A percentile compares a stretch with the other conserved stretches of the same genome.
These are phyloP conservation scores for Gracilaria caudata DNA, from an alignment of 23 red algal genomes.

Conservation along the genomic window DNA sequence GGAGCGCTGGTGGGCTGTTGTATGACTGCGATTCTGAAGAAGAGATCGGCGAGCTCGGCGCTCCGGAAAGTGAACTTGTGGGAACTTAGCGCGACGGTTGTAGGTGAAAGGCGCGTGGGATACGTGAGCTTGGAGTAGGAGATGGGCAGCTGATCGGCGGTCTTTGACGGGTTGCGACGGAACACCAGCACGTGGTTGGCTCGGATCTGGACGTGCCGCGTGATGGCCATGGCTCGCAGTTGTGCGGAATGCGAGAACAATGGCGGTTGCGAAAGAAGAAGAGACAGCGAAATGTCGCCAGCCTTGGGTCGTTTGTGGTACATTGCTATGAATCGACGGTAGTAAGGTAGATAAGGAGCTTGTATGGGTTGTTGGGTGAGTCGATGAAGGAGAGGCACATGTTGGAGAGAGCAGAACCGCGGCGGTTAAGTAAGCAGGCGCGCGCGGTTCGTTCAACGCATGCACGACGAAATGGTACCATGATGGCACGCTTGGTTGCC, in stretches of 20 bases:
- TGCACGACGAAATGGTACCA: not conserved
- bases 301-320: conserved; percentile 8
- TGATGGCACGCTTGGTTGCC: not conserved
- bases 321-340: not conserved
- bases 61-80: not conserved
- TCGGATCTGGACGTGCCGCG: not conserved
- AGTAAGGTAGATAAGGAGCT: not conserved
- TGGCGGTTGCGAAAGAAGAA: not conserved
- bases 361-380: not conserved
- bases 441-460: no score
- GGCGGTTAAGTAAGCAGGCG: not conserved
- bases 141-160: not conserved
- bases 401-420: not conserved
- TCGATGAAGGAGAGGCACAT: not conserved
- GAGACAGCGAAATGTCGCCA: not conserved
- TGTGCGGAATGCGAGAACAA: not conserved
- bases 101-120: not conserved
- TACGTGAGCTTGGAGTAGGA: not conserved
- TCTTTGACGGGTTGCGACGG: not conserved
- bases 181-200: conserved; percentile 5
- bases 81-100: not conserved
- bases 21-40: not conserved
- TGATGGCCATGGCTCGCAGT: not conserved
- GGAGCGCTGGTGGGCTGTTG: not conserved
- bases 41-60: not conserved